These are phyloP conservation scores for Podospora tetraspora DNA, from an alignment of 495 filamentous ascomycete species.

Conservation along the genomic window DNA sequence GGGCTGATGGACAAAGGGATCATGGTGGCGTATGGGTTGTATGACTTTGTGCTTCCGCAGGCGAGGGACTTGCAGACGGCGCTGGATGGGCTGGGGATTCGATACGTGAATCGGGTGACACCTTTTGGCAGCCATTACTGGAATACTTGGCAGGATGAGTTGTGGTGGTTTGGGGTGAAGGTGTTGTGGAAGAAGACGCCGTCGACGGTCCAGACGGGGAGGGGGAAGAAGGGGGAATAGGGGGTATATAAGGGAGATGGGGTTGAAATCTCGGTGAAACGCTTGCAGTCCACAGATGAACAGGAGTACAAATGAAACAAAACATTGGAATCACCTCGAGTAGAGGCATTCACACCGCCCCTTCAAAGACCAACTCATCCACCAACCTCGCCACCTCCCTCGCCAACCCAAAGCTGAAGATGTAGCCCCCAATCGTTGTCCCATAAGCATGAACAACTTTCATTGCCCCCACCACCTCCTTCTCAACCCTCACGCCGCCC, in stretches of 20 bases:
- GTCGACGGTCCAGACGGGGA: constrained; percentile 4
- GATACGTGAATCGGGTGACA: constrained; percentile 22
- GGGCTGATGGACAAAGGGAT: constrained; percentile 23
- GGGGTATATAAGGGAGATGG: neutral
- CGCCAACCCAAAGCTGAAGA: constrained; percentile 15
- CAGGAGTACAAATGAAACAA: too few species aligned
- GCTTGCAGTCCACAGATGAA: too few species aligned
- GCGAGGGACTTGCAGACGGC: constrained; percentile 26
- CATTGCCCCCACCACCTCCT: constrained; percentile 7
- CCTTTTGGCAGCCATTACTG: constrained; percentile 31
- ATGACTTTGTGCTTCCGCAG: constrained; percentile 25
- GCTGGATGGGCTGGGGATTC: constrained; percentile 16
- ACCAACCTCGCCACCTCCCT: constrained; percentile 6
- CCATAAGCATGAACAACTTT: constrained; percentile 17
- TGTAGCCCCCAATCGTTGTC: constrained; percentile 13
- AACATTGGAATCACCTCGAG: neutral
- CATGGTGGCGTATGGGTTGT: constrained; percentile 30
- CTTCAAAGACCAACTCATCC: constrained; percentile 7
- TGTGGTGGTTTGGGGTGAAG: constrained; percentile 33
- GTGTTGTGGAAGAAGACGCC: constrained; percentile 28
- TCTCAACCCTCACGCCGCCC: constrained; percentile 10
- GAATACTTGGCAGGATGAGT: constrained; percentile 35
- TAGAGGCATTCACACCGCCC: neutral
- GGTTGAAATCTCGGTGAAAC: neutral
- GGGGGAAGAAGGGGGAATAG: neutral